phyloP scores from a whole-genome alignment of 2,329 filamentous ascomycete species.

The Paramyrothecium roridum region DNA sequence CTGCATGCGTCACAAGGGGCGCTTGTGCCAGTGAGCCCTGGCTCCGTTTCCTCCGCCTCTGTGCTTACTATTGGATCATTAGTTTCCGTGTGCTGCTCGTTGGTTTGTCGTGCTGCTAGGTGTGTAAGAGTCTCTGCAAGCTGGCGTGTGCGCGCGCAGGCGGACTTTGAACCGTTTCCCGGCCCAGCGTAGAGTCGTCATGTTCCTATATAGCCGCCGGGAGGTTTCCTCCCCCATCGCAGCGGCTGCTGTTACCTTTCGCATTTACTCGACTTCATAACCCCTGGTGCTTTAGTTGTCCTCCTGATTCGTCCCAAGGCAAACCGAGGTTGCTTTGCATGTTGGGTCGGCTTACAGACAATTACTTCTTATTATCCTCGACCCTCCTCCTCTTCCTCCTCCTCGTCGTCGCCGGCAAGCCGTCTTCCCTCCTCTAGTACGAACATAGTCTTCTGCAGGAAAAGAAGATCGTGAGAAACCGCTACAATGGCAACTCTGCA shows the following conservation, averaged over 20 bases:
- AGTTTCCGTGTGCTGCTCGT: background rate
- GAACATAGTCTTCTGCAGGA: background rate
- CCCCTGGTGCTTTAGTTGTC: background rate
- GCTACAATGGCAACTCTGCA: slow-evolving; percentile 32
- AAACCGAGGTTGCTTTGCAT: background rate
- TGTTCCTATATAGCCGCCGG: slow-evolving; percentile 3
- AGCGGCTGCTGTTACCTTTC: background rate
- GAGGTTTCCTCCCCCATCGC: background rate
- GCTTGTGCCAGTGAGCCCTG: slow-evolving; percentile 14
- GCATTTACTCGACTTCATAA: background rate
- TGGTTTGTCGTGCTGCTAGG: background rate
- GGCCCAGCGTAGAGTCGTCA: background rate
- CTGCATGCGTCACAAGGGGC: slow-evolving; percentile 25
- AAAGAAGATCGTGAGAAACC: background rate
- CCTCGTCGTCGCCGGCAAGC: background rate
- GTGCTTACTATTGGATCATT: background rate
- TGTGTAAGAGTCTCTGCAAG: background rate
- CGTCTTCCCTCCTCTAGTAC: background rate
- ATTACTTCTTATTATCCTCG: background rate
- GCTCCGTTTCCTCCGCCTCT: background rate
- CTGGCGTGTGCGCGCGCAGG: slow-evolving; percentile 4
- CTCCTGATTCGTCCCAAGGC: too few relatives aligned
- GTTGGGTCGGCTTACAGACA: too few relatives aligned
- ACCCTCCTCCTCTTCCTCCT: background rate
- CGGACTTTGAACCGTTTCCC: background rate